Conservation (phyloP, 2,329 filamentous ascomycete species). For the Nectriaceae sp. region DNA sequence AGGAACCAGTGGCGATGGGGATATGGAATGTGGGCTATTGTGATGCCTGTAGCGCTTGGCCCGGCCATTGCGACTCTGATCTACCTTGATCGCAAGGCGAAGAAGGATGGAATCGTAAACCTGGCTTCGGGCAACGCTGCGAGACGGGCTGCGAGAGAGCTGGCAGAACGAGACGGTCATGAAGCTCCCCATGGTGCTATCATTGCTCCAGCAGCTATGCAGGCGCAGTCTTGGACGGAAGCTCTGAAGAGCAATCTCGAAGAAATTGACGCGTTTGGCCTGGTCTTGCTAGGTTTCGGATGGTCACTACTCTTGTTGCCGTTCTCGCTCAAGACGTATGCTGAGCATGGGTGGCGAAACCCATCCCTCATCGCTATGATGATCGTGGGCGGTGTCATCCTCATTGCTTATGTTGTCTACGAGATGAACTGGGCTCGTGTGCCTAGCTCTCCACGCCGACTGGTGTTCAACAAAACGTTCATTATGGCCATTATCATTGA, state of each 20-base stretch:
- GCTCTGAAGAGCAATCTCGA: constrained; percentile 45
- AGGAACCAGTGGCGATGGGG: constrained; percentile 42
- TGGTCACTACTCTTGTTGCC: constrained; percentile 66
- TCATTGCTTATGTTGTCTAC: constrained; percentile 48
- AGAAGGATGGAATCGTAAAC: constrained; percentile 47
- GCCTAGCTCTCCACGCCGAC: constrained; percentile 25
- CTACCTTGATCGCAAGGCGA: constrained; percentile 59
- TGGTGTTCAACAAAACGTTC: constrained; percentile 34
- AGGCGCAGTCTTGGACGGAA: constrained; percentile 21
- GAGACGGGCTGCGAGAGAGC: constrained; percentile 31
- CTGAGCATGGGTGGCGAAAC: constrained; percentile 42
- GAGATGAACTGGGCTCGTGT: constrained; percentile 38
- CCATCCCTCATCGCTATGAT: constrained; percentile 45
- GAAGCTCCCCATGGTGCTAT: constrained; percentile 20
- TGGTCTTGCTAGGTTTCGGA: constrained; percentile 48
- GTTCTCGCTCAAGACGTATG: constrained; percentile 56
- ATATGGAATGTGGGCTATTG: constrained; percentile 62
- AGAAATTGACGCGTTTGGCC: constrained; percentile 38
- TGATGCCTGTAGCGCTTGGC: constrained; percentile 55
- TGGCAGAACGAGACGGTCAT: constrained; percentile 15
- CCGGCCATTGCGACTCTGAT: constrained; percentile 56
- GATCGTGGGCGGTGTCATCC: constrained; percentile 39
- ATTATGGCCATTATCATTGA: constrained; percentile 32
- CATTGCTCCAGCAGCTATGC: constrained; percentile 12
- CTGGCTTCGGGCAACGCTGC: constrained; percentile 36